These are phyloP conservation scores for Zygosaccharomyces sapae DNA, from an alignment of 1,139 yeast genomes.

Conservation along the genomic window DNA sequence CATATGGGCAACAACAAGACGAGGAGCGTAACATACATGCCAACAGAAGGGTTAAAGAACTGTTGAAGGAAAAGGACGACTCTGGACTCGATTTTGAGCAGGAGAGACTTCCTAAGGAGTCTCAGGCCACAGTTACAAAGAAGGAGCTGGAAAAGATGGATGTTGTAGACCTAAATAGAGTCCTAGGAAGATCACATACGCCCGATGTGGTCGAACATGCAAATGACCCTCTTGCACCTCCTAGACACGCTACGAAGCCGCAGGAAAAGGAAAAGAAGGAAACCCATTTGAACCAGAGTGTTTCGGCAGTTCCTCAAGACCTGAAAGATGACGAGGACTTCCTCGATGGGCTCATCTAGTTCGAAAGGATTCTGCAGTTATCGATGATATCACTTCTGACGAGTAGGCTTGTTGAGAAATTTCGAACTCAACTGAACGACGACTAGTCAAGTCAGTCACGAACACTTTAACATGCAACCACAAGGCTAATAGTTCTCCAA, in stretches of 20 bases:
- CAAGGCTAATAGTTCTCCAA: too few relatives aligned
- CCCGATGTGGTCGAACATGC: not conserved
- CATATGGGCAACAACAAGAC: slow-evolving; percentile 15
- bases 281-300: not conserved
- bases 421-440: slow-evolving; percentile 1
- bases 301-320: slow-evolving; percentile 21
- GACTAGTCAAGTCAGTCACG: too few relatives aligned
- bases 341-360: slow-evolving; percentile 26
- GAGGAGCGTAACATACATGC: slow-evolving; percentile 16
- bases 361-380: not conserved
- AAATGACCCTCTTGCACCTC: not conserved
- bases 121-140: slow-evolving; percentile 8
- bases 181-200: slow-evolving; percentile 13
- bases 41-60: slow-evolving; percentile 15
- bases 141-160: slow-evolving; percentile 22
- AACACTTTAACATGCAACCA: too few relatives aligned
- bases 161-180: slow-evolving; percentile 19
- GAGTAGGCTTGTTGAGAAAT: not conserved
- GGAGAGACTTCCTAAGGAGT: not conserved
- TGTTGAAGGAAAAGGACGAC: slow-evolving; percentile 6
- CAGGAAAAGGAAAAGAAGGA: not conserved
- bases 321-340: slow-evolving; percentile 29
- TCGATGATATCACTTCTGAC: not conserved
- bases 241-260: not conserved
- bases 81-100: slow-evolving; percentile 6